Percentiles rank a stretch among this genome's conserved stretches.
phyloP scores from a whole-genome alignment of 129 eudicot genomes.

The Chrysanthemum makinoi region DNA sequence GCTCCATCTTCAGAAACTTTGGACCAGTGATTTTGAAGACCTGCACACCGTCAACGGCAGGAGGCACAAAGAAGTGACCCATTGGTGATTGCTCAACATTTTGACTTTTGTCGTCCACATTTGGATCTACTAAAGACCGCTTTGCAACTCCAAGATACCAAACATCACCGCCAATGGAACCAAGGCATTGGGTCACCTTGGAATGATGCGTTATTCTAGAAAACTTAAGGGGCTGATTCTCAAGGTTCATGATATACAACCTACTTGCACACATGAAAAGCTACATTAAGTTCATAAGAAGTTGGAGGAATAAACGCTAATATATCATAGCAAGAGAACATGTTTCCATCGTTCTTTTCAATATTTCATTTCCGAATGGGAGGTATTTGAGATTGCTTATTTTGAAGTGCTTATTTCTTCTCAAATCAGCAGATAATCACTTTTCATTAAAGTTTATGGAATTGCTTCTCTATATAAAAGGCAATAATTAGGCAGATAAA shows the following conservation, averaged over 20 bases:
- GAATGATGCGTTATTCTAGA: constrained; percentile 84
- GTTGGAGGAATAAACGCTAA: not conserved
- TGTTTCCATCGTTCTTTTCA: no score
- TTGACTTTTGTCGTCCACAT: constrained; percentile 29
- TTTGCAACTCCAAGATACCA: constrained; percentile 96
- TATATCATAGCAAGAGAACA: no score
- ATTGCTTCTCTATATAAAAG: no score
- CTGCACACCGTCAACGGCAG: constrained; percentile 47
- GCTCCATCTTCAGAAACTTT: constrained; percentile 74
- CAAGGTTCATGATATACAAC: constrained; percentile 78
- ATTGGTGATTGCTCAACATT: constrained; percentile 42
- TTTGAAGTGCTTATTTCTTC: no score
- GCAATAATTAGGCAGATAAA: no score
- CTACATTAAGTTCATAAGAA: no score
- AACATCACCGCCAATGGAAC: constrained; percentile 66
- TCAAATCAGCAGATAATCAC: no score
- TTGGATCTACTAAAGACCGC: constrained; percentile 60
- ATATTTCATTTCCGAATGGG: no score
- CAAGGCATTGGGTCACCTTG: constrained; percentile 90
- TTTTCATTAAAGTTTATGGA: no score
- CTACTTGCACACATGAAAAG: no score
- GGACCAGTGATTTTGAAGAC: constrained; percentile 73
- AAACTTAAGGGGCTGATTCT: constrained; percentile 54
- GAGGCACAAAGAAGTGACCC: constrained; percentile 81
- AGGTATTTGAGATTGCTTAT: no score